Conservation (phyloP, 2,329 filamentous ascomycete species). For the Cladosporium phlei region DNA sequence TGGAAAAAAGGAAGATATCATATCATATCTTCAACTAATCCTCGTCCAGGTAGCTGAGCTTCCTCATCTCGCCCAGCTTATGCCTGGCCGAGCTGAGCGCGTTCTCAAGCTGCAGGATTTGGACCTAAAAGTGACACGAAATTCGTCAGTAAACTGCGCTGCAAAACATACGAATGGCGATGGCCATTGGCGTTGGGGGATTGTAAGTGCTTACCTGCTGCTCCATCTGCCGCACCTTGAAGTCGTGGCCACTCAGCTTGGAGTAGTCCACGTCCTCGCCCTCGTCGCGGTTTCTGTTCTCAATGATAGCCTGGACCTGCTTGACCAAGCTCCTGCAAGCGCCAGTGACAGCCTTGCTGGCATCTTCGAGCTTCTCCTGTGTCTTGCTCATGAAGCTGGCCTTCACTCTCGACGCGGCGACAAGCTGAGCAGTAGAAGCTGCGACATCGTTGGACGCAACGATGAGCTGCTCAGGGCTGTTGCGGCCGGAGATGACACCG, state of each 20-base stretch:
- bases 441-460: slow-evolving; percentile 97
- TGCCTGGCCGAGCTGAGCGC: slow-evolving; percentile 71
- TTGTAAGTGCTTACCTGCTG: slow-evolving; percentile 96
- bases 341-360: slow-evolving; percentile 84
- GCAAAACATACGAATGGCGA: background rate
- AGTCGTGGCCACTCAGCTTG: slow-evolving; percentile 86
- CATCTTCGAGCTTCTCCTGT: slow-evolving; percentile 84
- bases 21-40: slow-evolving; percentile 19
- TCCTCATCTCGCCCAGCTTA: slow-evolving; percentile 92
- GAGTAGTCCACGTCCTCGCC: slow-evolving; percentile 78
- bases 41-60: slow-evolving; percentile 88
- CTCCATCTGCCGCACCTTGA: slow-evolving; percentile 99
- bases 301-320: slow-evolving; percentile 92
- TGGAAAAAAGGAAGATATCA: no score
- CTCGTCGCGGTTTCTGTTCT: slow-evolving; percentile 74
- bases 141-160: background rate
- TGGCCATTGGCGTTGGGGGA: no score
- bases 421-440: slow-evolving; percentile 91
- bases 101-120: slow-evolving; percentile 95
- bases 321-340: slow-evolving; percentile 84
- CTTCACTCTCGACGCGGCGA: slow-evolving; percentile 93
- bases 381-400: slow-evolving; percentile 97
- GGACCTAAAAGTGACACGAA: slow-evolving; percentile 61
- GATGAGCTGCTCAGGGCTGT: slow-evolving; percentile 93
- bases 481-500: slow-evolving; percentile 84